phyloP scores from a whole-genome alignment of 2,329 filamentous ascomycete species.

The Xylaria arbuscula region DNA sequence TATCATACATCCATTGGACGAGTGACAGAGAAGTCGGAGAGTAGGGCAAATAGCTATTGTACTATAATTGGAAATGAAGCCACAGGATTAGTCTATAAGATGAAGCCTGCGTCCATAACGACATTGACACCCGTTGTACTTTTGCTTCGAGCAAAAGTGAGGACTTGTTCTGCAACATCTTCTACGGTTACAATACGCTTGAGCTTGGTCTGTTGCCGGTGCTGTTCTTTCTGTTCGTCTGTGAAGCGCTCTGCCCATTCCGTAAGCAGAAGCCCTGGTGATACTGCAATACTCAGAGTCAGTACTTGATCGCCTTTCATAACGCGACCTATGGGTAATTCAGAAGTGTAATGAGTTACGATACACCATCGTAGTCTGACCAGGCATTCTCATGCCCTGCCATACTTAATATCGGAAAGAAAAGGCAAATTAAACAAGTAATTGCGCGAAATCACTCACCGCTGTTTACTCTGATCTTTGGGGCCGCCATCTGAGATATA shows the following conservation, averaged over 20 bases:
- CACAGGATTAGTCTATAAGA: slow-evolving; percentile 17
- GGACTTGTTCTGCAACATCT: slow-evolving; percentile 66
- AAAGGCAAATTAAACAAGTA: background rate
- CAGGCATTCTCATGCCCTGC: too few species aligned
- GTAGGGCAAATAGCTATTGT: slow-evolving; percentile 46
- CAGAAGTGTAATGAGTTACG: background rate
- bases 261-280: slow-evolving; percentile 30
- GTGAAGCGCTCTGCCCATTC: slow-evolving; percentile 74
- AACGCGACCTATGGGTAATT: background rate
- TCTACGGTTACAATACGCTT: slow-evolving; percentile 69
- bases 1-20: slow-evolving; percentile 61
- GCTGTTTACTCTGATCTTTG: slow-evolving; percentile 68
- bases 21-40: slow-evolving; percentile 67
- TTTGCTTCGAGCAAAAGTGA: slow-evolving; percentile 60
- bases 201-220: slow-evolving; percentile 67
- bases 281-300: slow-evolving; percentile 19
- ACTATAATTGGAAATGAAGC: background rate
- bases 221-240: slow-evolving; percentile 64
- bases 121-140: slow-evolving; percentile 65
- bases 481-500: slow-evolving; percentile 56
- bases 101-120: slow-evolving; percentile 60
- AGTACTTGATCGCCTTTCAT: slow-evolving; percentile 2
- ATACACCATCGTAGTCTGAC: background rate
- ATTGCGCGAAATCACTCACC: slow-evolving; percentile 50
- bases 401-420: background rate